phyloP scores from a whole-genome alignment of 257 asterid genomes.

The Solanum infundibuliforme region DNA sequence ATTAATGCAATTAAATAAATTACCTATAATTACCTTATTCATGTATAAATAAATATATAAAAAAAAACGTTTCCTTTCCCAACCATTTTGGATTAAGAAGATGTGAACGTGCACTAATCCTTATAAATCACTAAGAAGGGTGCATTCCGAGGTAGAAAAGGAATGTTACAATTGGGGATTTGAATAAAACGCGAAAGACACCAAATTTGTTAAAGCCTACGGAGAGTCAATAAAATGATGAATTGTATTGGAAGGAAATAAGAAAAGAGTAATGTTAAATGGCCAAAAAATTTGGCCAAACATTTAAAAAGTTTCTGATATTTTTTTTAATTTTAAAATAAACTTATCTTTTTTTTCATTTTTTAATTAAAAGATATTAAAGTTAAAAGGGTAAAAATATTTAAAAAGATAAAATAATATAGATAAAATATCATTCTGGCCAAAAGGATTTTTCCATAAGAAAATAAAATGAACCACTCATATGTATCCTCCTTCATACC shows the following conservation, averaged over 20 bases:
- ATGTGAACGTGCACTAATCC: not conserved
- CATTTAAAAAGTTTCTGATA: too few relatives aligned
- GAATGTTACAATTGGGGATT: not conserved
- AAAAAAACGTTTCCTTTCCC: not conserved
- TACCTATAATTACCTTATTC: not conserved
- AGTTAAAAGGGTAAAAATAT: too few relatives aligned
- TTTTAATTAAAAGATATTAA: too few relatives aligned
- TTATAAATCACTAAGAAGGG: not conserved
- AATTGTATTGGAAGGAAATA: not conserved
- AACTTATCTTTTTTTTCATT: too few relatives aligned
- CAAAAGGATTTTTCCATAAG: too few relatives aligned
- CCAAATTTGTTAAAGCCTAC: not conserved
- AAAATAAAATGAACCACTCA: not conserved
- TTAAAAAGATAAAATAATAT: too few relatives aligned
- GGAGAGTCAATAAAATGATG: not conserved
- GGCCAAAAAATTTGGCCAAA: too few relatives aligned
- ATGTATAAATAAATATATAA: not conserved
- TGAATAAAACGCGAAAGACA: not conserved
- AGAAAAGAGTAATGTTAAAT: not conserved
- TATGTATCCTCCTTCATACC: too few relatives aligned
- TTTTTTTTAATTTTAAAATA: too few relatives aligned
- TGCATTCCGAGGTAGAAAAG: not conserved
- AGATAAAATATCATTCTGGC: too few relatives aligned
- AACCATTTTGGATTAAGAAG: not conserved
- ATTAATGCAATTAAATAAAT: not conserved